Base-by-base conservation (phyloP, 2,329 filamentous ascomycete genomes). In the Beauveria brongniartii region DNA sequence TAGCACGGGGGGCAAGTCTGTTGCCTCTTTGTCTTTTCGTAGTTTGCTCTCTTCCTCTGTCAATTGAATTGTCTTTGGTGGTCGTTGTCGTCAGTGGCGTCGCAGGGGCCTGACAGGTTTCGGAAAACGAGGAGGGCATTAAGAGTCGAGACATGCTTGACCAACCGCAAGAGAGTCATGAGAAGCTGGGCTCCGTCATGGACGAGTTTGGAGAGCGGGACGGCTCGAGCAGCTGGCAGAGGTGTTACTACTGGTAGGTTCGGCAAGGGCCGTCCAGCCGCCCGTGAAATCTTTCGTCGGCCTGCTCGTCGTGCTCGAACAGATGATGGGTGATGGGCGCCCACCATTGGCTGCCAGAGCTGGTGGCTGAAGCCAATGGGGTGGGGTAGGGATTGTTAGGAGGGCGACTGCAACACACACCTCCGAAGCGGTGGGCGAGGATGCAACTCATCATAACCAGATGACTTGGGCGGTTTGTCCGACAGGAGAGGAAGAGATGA, bases 91-190 rank as follows among this genome's bases (percentile, higher is more conserved):
- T 48, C 30, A 22, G 55, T 30, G 55, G 55, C 34, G 55, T 50
- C 41, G 44, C 55, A 50, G 55, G 34, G 46, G 47, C 26, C 37
- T 40, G n/a, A 44, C 30, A 44, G 6, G 56, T 59, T 44, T 59
- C 47, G 56, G 56, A 26, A n/a, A 50, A 51, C 56, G 47, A 22
- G 18, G 22, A 26, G 37, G 46, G 37, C 46, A 37, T 50, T 30
- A n/a, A 43, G 47, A 30, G 56, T 51, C 56, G 47, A 59, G 56
- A 59, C 56, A 59, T 59, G 44, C 51, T 57, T 24, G 43, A 26
- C n/a, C 28, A 16, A 24, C n/a, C 52, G 26, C 24, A 16, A 54
- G 16, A 53, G 20, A 9, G 22, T 51, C 48, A 26, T 5, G 18
- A 18, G 30, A 22, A 6, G 37, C 26, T 14, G 34, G 37, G 51